Conservation (phyloP, 768 basidiomycete species). For the Leucocoprinus leucothites region DNA sequence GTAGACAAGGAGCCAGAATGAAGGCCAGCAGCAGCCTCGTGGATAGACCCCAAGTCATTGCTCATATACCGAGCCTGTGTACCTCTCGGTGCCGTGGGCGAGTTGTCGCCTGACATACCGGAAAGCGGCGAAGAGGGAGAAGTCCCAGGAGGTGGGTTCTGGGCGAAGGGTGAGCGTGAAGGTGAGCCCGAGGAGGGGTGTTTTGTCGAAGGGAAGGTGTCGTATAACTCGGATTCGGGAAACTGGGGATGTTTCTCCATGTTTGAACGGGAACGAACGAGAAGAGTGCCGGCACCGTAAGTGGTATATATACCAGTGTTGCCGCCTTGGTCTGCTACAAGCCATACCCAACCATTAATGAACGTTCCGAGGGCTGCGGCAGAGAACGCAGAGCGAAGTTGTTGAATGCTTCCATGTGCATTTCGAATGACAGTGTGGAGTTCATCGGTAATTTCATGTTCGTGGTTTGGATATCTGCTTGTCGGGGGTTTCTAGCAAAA, state of each 20-base stretch:
- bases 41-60: conserved; percentile 10
- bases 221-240: conserved; percentile 16
- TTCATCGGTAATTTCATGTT: conserved; percentile 31
- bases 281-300: conserved; percentile 84
- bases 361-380: conserved; percentile 78
- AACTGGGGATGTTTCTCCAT: conserved; percentile 20
- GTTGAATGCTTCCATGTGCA: conserved; percentile 60
- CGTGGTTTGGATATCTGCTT: conserved; percentile 30
- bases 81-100: conserved; percentile 25
- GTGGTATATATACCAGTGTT: conserved; percentile 76
- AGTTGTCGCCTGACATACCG: conserved; percentile 28
- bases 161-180: conserved; percentile 18
- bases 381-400: conserved; percentile 73
- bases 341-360: conserved; percentile 83
- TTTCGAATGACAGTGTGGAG: conserved; percentile 34
- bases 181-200: conserved; percentile 9
- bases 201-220: background rate
- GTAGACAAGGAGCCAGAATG: conserved; percentile 9
- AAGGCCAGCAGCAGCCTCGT: background rate
- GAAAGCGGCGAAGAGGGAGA: conserved; percentile 41
- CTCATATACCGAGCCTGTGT: conserved; percentile 24
- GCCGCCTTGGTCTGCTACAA: conserved; percentile 66
- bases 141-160: conserved; percentile 25
- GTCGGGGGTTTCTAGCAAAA: conserved; percentile 38
- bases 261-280: conserved; percentile 57